These are phyloP conservation scores for Globisporangium orthogonon DNA, from an alignment of 352 stramenopile genomes.

Conservation along the genomic window DNA sequence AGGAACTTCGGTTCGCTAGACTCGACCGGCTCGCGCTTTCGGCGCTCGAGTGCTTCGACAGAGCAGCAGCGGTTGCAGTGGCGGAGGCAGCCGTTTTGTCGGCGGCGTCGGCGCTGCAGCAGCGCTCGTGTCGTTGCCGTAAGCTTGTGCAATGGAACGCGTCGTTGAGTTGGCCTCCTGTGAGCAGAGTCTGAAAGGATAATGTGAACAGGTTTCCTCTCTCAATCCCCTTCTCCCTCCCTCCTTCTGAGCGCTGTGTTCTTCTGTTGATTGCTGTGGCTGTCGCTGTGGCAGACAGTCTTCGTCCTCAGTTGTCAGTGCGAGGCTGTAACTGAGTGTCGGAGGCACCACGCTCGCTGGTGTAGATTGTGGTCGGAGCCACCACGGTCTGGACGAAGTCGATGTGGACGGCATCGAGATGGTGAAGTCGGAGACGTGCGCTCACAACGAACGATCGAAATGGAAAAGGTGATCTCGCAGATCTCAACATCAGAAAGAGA, in stretches of 20 bases:
- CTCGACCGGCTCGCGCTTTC: not conserved
- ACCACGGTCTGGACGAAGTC: no score
- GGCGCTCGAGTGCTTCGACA: not conserved
- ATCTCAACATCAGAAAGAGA: no score
- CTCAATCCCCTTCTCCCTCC: conserved; percentile 1
- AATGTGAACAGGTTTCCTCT: conserved; percentile 11
- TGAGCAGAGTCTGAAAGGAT: conserved; percentile 2
- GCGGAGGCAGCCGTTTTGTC: not conserved
- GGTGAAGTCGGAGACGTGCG: no score
- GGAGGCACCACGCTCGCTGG: no score
- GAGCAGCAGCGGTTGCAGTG: not conserved
- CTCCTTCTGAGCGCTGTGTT: not conserved
- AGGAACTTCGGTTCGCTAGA: not conserved
- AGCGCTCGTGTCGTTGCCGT: not conserved
- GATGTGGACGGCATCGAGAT: no score
- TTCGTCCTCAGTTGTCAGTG: no score
- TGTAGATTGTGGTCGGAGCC: no score
- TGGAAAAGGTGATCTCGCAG: no score
- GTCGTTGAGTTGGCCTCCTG: conserved; percentile 12
- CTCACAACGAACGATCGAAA: no score
- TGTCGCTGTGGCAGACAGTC: no score
- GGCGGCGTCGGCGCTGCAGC: not conserved
- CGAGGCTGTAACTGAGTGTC: no score
- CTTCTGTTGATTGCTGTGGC: not conserved
- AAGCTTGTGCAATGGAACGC: conserved; percentile 11